Evolutionary conservation across 495 filamentous ascomycete genomes (phyloP).

Genomic region (Aspergillus haitiensis): DNA sequence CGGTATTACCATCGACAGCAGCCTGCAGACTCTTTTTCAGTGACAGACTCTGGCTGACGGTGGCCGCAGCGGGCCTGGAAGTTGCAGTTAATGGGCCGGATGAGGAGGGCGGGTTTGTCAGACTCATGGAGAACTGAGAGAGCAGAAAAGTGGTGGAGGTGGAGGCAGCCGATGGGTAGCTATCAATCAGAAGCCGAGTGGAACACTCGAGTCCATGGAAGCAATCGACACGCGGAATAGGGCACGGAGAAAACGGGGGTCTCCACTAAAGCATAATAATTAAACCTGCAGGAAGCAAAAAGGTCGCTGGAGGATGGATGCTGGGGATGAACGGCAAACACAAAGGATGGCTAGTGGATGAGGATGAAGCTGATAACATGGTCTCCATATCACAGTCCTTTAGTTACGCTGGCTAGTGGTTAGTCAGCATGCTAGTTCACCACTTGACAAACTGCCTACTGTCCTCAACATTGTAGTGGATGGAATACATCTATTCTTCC

Average conservation of each 20-base stretch:
- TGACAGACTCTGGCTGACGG: constrained; percentile 55
- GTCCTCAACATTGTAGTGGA: too few species aligned
- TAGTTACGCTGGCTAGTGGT: neutral
- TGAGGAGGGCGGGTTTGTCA: constrained; percentile 56
- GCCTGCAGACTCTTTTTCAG: constrained; percentile 74
- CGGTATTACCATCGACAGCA: constrained; percentile 72
- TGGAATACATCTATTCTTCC: too few species aligned
- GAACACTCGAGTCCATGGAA: constrained; percentile 21
- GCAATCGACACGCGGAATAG: constrained; percentile 16
- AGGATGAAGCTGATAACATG: constrained; percentile 8
- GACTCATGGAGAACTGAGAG: constrained; percentile 42
- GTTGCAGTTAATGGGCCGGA: constrained; percentile 53
- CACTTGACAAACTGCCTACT: too few species aligned
- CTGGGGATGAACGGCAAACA: constrained; percentile 1
- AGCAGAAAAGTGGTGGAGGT: constrained; percentile 9
- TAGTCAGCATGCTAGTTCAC: neutral
- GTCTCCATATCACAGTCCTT: neutral
- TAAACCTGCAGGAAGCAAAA: constrained; percentile 16
- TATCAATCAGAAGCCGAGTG: constrained; percentile 25
- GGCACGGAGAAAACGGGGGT: constrained; percentile 10
- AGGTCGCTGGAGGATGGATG: constrained; percentile 13
- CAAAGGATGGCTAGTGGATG: constrained; percentile 10
- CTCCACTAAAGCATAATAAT: constrained; percentile 20
- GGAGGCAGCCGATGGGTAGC: constrained; percentile 16
- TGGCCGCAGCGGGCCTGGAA: constrained; percentile 39